Evolutionary conservation across 2,329 filamentous ascomycete species (phyloP), one percentile per base, ranked within the genome.

Genomic region (Dactylellina parvicollis): DNA sequence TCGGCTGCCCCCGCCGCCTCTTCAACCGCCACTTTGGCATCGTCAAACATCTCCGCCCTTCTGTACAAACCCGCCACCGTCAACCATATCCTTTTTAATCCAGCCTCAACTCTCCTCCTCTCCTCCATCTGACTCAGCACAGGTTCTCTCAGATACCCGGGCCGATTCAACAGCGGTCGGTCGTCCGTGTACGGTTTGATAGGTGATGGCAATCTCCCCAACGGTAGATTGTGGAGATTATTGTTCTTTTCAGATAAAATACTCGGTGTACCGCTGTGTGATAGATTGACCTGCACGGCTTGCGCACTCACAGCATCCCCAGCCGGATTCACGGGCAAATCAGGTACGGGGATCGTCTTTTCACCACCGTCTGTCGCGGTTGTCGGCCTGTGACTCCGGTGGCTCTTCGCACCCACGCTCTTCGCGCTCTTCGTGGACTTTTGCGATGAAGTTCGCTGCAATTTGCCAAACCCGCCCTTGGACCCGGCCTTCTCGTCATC

Each of bases 51-150:
- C 7, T 86, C 86, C 5, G 94, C 92, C 59, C 92, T 87, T 26
- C 92, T 87, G 79, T 98, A 99, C 75, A 98, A 89, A 0, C 90
- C 90, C 1, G 92, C 90, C 74, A 97, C 92, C 79, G 95, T 90
- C 7, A 97, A 84, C 95, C 95, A 99, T 30, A 97, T 88, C 76
- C 89, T 90, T 18, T 92, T 83, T 14, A 99, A 81, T 9, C 89
- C 79, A 3, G 83, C 83, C 10, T 87, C 81, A 14, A 77, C 69
- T 40, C 69, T 64, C 47, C 65, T 77, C 59, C 69, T 75, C 49
- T 78, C 76, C 32, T 77, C 76, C 14, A 74, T 59, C 26, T 78
- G 76, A 12, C 64, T 66, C 9, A 78, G 38, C 34, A 69, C 71
- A 5, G 77, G 77, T 26, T 78, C 77, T 22, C 75, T 76, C 5